phyloP scores from a whole-genome alignment of 345 rosid genomes.

The Brassica incana region DNA sequence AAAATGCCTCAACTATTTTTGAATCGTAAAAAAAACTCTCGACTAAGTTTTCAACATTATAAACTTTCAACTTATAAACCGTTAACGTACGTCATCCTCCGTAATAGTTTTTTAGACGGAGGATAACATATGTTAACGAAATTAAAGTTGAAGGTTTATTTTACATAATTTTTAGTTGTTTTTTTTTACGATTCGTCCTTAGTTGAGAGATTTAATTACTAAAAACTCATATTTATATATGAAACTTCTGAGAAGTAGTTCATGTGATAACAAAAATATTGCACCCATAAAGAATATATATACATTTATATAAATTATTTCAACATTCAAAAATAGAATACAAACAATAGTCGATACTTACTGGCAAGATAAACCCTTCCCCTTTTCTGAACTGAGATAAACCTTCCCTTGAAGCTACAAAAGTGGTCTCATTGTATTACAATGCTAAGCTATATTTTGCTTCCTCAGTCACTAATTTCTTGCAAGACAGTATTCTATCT shows the following conservation, averaged over 20 bases:
- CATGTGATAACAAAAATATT: constrained; percentile 5
- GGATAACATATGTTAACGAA: no score
- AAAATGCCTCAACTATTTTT: no score
- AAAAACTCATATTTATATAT: no score
- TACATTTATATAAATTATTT: neutral
- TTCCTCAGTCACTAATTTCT: neutral
- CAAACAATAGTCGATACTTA: constrained; percentile 14
- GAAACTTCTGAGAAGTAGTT: constrained; percentile 9
- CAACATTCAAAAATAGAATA: neutral
- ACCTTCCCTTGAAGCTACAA: constrained; percentile 31
- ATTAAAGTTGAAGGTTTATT: no score
- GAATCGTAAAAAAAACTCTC: no score
- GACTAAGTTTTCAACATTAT: no score
- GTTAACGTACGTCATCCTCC: no score
- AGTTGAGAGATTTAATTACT: no score
- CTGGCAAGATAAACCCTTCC: constrained; percentile 35
- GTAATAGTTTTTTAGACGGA: no score
- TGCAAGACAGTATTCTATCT: neutral
- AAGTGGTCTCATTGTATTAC: neutral
- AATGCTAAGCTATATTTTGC: neutral
- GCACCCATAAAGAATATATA: neutral
- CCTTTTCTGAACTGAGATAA: constrained; percentile 19
- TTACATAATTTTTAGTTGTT: no score
- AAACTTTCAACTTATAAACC: no score
- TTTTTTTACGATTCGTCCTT: no score